Conservation (phyloP, 495 filamentous ascomycete genomes). For the Tuber melanosporum region DNA sequence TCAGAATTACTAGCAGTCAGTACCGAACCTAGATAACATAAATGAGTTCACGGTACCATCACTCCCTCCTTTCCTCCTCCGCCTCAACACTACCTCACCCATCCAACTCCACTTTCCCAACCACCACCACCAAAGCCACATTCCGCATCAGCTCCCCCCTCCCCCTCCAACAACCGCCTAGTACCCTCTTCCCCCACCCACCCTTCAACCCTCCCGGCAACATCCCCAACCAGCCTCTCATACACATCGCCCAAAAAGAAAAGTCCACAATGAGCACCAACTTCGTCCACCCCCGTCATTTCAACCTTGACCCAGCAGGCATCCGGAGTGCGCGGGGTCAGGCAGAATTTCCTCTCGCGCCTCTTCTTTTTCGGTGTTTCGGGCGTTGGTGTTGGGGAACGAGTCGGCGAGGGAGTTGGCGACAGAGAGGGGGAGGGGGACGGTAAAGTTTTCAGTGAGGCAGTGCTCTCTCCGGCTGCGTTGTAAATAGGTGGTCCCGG, state of each 20-base stretch:
- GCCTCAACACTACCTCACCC: no score
- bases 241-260: conserved; percentile 45
- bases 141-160: background rate
- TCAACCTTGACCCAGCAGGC: conserved; percentile 66
- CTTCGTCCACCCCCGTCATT: conserved; percentile 78
- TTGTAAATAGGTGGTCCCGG: no score
- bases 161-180: conserved; percentile 1
- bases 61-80: no score
- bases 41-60: no score
- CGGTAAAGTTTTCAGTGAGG: no score
- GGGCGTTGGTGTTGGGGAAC: background rate
- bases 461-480: no score
- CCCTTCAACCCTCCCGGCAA: no score
- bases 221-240: no score
- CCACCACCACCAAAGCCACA: no score
- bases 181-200: conserved; percentile 39
- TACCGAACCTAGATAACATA: no score
- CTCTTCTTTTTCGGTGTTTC: conserved; percentile 43
- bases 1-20: no score
- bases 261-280: conserved; percentile 74
- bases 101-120: no score
- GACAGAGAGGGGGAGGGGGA: background rate
- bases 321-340: conserved; percentile 55
- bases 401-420: background rate
- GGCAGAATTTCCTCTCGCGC: conserved; percentile 59